A percentile compares a stretch with the other conserved stretches of the same genome.
Conservation (phyloP, 2,329 filamentous ascomycete genomes). For the Trichoderma gracile region DNA sequence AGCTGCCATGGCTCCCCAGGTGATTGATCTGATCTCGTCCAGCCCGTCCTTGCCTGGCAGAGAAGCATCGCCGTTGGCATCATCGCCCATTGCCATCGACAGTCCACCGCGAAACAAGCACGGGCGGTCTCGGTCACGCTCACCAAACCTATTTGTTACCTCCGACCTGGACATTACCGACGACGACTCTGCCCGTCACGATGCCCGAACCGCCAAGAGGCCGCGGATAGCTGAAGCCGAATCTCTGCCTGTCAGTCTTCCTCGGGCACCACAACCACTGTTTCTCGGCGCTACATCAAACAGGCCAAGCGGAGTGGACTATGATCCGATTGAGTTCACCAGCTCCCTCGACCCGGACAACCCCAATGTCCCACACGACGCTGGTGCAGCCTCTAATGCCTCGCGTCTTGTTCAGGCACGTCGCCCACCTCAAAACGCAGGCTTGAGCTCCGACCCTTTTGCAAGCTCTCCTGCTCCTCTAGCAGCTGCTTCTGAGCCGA, state of each 20-base stretch:
- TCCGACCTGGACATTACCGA: constrained; percentile 11
- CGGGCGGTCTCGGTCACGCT: not conserved
- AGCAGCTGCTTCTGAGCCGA: not conserved
- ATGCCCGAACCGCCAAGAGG: not conserved
- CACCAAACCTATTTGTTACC: constrained; percentile 1
- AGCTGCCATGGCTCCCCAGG: constrained; percentile 35
- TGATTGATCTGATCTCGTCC: constrained; percentile 44
- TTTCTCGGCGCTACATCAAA: not conserved
- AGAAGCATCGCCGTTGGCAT: not conserved
- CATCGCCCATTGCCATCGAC: not conserved
- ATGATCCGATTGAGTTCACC: constrained; percentile 41
- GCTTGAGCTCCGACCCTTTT: constrained; percentile 5
- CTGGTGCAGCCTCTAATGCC: not conserved
- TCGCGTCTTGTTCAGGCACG: not conserved
- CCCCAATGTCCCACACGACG: not conserved
- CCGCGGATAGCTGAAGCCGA: not conserved
- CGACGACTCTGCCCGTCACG: not conserved
- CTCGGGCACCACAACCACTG: constrained; percentile 4
- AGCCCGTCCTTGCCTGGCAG: constrained; percentile 33
- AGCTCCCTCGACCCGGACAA: constrained; percentile 37
- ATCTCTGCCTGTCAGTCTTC: not conserved
- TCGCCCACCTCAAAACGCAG: not conserved
- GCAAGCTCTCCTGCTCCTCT: constrained; percentile 5
- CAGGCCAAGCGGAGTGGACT: not conserved
- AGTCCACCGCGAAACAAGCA: not conserved